Percentiles rank a stretch among this genome's conserved stretches.
Evolutionary conservation across 2,329 filamentous ascomycete species (phyloP).

Genomic region (Venturia oleaginea): DNA sequence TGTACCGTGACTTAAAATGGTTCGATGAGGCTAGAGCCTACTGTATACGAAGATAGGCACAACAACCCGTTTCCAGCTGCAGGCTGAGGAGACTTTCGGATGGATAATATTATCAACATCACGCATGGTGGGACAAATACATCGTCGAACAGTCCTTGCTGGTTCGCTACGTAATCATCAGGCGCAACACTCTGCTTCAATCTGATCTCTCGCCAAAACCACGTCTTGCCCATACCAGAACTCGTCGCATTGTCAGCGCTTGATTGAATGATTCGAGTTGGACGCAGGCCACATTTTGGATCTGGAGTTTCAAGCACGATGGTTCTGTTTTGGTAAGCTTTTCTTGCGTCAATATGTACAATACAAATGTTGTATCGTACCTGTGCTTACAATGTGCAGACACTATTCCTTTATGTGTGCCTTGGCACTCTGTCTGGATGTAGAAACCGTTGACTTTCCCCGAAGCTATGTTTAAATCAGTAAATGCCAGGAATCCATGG

Average conservation of each 20-base stretch:
- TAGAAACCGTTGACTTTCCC: constrained; percentile 7
- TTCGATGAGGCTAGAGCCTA: no score
- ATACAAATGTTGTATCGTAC: background rate
- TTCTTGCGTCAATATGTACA: background rate
- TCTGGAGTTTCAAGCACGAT: constrained; percentile 1
- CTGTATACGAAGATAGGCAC: no score
- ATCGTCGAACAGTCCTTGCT: background rate
- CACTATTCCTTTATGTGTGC: constrained; percentile 3
- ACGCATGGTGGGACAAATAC: background rate
- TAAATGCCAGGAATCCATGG: background rate
- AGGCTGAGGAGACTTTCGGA: background rate
- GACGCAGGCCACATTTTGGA: background rate
- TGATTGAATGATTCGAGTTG: background rate
- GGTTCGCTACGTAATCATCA: background rate
- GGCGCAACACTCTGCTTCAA: constrained; percentile 6
- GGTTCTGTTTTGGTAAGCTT: constrained; percentile 5
- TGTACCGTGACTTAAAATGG: no score
- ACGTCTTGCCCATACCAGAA: constrained; percentile 8
- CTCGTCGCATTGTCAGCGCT: background rate
- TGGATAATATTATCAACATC: background rate
- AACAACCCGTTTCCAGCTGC: background rate
- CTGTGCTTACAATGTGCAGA: constrained; percentile 3
- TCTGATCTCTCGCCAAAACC: background rate
- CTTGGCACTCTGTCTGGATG: constrained; percentile 10
- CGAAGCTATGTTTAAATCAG: background rate